Evolutionary conservation across 2,329 filamentous ascomycete species (phyloP).

Genomic region (Podosphaera fusca): DNA sequence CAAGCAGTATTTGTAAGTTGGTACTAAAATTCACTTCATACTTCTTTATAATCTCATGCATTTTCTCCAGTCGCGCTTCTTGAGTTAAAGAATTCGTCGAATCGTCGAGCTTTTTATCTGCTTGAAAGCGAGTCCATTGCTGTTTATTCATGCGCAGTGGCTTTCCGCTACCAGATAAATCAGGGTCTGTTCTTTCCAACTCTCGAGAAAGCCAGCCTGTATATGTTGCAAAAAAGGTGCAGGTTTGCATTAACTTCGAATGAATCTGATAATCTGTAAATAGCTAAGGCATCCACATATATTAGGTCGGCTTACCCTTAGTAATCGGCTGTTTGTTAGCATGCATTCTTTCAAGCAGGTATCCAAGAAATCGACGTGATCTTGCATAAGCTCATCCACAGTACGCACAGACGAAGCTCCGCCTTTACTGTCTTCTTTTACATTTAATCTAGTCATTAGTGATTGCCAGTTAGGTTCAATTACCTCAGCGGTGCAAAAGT

Average conservation of each 20-base stretch:
- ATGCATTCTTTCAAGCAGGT: conserved; percentile 98
- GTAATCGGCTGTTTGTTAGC: conserved; percentile 85
- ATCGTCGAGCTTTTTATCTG: conserved; percentile 22
- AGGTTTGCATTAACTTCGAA: conserved; percentile 89
- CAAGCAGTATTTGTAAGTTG: conserved; percentile 80
- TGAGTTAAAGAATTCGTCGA: conserved; percentile 11
- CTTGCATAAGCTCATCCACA: conserved; percentile 95
- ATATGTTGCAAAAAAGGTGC: conserved; percentile 80
- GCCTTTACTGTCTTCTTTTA: conserved; percentile 25
- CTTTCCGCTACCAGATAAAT: conserved; percentile 36
- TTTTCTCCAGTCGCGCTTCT: conserved; percentile 16
- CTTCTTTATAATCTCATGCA: conserved; percentile 70
- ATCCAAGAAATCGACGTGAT: conserved; percentile 93
- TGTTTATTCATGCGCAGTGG: conserved; percentile 35
- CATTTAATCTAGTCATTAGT: conserved; percentile 69
- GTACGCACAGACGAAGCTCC: conserved; percentile 33
- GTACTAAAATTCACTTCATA: conserved; percentile 86
- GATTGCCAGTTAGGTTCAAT: conserved; percentile 95
- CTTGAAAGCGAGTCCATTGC: conserved; percentile 35
- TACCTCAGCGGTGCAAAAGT: conserved; percentile 91
- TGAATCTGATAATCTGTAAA: conserved; percentile 43
- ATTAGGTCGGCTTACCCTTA: conserved; percentile 36
- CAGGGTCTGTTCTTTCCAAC: conserved; percentile 62
- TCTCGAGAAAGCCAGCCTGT: conserved; percentile 69
- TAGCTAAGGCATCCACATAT: conserved; percentile 1